A percentile compares a stretch with the other conserved stretches of the same genome.
Evolutionary conservation across 305 asterid species (phyloP).

Genomic region (Fraxinus nigra): DNA sequence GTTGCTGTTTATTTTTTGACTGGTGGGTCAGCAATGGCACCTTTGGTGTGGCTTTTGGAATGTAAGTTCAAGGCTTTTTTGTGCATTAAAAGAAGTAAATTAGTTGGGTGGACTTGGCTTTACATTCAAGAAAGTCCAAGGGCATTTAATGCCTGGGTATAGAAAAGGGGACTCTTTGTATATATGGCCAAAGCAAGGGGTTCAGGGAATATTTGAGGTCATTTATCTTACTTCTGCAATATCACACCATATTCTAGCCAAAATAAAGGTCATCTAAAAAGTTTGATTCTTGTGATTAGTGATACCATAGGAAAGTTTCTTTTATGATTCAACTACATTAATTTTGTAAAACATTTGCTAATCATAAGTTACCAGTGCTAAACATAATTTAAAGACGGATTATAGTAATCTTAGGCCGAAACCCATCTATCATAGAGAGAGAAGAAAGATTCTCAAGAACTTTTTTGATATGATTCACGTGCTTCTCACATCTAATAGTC

Average conservation of each 20-base stretch:
- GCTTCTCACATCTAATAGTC: neutral
- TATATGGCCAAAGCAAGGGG: neutral
- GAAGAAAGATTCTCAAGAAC: neutral
- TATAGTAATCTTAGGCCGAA: neutral
- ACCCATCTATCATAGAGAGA: neutral
- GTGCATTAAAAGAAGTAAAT: slow-evolving; percentile 72
- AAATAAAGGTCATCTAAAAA: neutral
- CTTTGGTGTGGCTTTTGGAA: slow-evolving; percentile 53
- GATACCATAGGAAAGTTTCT: neutral
- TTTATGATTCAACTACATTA: neutral
- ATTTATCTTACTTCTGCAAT: neutral
- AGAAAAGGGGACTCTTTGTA: slow-evolving; percentile 5
- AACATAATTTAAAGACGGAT: neutral
- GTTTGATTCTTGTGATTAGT: neutral
- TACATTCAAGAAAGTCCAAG: slow-evolving; percentile 30
- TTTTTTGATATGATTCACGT: neutral
- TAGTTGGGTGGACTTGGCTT: slow-evolving; percentile 34
- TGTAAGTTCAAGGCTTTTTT: slow-evolving; percentile 29
- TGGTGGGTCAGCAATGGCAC: slow-evolving; percentile 41
- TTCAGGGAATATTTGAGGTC: neutral
- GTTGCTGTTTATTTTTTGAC: slow-evolving; percentile 35
- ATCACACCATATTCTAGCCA: neutral
- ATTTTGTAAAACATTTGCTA: neutral
- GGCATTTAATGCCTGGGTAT: slow-evolving; percentile 28
- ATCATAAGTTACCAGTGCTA: neutral